Conservation (phyloP, 148 eudicot species). For the Dianthus caryophyllus region DNA sequence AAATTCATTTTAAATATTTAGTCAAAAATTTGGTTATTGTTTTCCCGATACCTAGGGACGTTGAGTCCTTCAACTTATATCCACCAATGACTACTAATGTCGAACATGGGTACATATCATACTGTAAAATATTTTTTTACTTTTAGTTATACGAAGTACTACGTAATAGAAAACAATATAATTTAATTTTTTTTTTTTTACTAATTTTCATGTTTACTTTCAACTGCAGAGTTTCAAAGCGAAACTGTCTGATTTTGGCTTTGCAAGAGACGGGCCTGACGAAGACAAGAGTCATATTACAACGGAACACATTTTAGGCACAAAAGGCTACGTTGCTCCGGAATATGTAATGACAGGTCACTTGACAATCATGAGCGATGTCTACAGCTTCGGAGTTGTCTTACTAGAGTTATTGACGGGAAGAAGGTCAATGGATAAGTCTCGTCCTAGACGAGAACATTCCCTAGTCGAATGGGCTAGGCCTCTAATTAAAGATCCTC, state of each 20-base stretch:
- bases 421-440: constrained; percentile 45
- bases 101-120: too few species aligned
- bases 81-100: too few species aligned
- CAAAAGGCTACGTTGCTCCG: constrained; percentile 66
- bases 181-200: too few species aligned
- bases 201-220: neutral
- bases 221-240: constrained; percentile 47
- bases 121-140: too few species aligned
- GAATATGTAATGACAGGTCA: constrained; percentile 57
- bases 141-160: too few species aligned
- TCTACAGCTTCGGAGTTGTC: constrained; percentile 67
- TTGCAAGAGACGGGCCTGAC: constrained; percentile 69
- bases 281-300: constrained; percentile 58
- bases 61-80: too few species aligned
- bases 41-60: too few species aligned
- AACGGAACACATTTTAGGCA: constrained; percentile 55
- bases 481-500: constrained; percentile 47
- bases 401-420: constrained; percentile 55
- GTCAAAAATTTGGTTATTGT: too few species aligned
- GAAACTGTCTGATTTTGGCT: constrained; percentile 68
- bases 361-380: constrained; percentile 63
- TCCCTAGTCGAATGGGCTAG: constrained; percentile 57
- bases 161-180: too few species aligned
- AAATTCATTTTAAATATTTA: neutral
- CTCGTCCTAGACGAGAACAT: constrained; percentile 40